Base-by-base conservation (phyloP, 495 filamentous ascomycete genomes). In the Hypoxylon lienhwacheense region DNA sequence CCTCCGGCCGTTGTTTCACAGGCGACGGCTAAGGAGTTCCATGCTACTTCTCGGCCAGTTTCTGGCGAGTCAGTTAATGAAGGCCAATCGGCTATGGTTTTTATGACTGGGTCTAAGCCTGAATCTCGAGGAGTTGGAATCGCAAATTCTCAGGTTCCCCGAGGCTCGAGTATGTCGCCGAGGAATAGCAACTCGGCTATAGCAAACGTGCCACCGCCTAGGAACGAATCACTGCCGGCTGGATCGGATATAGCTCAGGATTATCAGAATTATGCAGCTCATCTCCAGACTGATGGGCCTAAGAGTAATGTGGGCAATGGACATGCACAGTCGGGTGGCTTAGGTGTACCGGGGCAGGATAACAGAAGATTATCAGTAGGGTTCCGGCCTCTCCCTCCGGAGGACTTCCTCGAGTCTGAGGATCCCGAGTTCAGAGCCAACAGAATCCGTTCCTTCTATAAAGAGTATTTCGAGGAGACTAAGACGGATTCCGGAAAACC, bases 381-480 rank as follows among this genome's bases (percentile, higher is more conserved):
- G 19, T 81, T 95, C 63, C 86, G 95, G n/a, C 93, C 93, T 34
- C 80, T 98, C 25, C 93, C 93, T 3, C 90, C 90, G 42, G 88
- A 91, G 61, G 79, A 78, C 17, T 77, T 75, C 25, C 71, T 73
- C 35, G 74, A 76, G 17, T 86, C 88, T 25, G 88, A 90, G n/a
- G 89, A 95, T 65, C 89, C 93, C 2, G 93, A 97, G 72, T 83
- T 92, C 71, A 83, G 93, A 66, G 93, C 93, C 53, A 97, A 96
- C 73, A 83, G 95, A 16, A 97, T 98, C 57, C 83, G 93, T 59
- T 97, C 95, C 17, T 98, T 98, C 74, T 98, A 98, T 74, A 96
- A 96, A 69, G 93, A 97, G 70, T 97, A 97, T 70, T 98, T 98
- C 54, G 93, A 98, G 45, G 91, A 96, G 17, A 84, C 81, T 14